Percentiles rank a stretch among this genome's conserved stretches.
Evolutionary conservation across 2,329 filamentous ascomycete genomes (phyloP).

Genomic region (Colletotrichum sp.): DNA sequence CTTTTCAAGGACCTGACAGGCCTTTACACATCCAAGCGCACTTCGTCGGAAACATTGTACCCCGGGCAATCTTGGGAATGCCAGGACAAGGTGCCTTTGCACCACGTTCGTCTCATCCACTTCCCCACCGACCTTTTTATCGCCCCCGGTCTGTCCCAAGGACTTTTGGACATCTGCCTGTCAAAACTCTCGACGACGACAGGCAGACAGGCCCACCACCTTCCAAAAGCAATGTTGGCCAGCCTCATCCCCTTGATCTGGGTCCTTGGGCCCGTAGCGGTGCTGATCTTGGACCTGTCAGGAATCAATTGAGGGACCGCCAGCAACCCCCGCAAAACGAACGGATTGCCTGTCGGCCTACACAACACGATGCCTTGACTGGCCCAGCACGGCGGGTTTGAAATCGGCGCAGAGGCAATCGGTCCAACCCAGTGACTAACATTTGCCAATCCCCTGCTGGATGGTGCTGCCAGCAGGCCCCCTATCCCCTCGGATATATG

Average conservation of each 20-base stretch:
- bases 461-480: neutral
- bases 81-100: neutral
- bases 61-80: neutral
- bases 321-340: constrained; percentile 1
- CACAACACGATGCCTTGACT: neutral
- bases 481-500: neutral
- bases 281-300: neutral
- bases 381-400: neutral
- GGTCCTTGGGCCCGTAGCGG: neutral
- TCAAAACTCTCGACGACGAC: neutral
- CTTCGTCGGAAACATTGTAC: neutral
- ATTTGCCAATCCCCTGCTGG: neutral
- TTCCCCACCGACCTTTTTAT: neutral
- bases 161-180: neutral
- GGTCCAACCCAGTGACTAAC: neutral
- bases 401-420: neutral
- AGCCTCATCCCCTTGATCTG: neutral
- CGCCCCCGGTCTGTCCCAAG: neutral
- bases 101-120: constrained; percentile 9
- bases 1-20: neutral
- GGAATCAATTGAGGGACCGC: neutral
- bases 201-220: neutral
- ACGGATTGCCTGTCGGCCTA: neutral
- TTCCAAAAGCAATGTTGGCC: constrained; percentile 5
- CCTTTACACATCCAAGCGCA: neutral